phyloP scores from a whole-genome alignment of 768 basidiomycete species.

The Lactifluus pinguis region DNA sequence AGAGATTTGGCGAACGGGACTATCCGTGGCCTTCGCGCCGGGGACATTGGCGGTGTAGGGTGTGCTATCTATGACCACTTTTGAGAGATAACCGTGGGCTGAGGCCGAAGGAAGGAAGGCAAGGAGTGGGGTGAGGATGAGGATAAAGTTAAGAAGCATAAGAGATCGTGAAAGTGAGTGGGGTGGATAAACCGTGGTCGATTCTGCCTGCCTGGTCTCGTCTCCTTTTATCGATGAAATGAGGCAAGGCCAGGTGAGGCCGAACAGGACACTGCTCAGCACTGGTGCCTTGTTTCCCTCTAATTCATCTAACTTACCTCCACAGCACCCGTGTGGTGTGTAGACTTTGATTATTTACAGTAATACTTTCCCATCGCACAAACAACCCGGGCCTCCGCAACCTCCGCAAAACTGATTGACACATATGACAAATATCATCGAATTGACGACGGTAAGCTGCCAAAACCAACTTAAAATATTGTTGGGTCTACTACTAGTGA shows the following conservation, averaged over 20 bases:
- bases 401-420: too few species aligned
- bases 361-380: too few species aligned
- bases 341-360: too few species aligned
- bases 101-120: conserved; percentile 4
- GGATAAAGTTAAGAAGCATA: conserved; percentile 1
- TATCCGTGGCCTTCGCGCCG: conserved; percentile 4
- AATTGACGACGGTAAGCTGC: too few species aligned
- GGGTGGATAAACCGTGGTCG: not conserved
- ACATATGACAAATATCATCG: too few species aligned
- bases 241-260: not conserved
- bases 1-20: conserved; percentile 33
- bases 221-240: not conserved
- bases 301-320: too few species aligned
- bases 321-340: too few species aligned
- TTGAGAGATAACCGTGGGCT: conserved; percentile 13
- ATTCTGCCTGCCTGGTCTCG: not conserved
- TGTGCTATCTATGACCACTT: conserved; percentile 16
- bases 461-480: too few species aligned
- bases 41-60: conserved; percentile 15
- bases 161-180: not conserved
- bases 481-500: too few species aligned
- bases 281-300: too few species aligned
- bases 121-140: conserved; percentile 19
- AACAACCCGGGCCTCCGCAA: too few species aligned
- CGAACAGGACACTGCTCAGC: not conserved